Evolutionary conservation across 2,329 filamentous ascomycete species (phyloP).

Genomic region (Tolypocladium inflatum): DNA sequence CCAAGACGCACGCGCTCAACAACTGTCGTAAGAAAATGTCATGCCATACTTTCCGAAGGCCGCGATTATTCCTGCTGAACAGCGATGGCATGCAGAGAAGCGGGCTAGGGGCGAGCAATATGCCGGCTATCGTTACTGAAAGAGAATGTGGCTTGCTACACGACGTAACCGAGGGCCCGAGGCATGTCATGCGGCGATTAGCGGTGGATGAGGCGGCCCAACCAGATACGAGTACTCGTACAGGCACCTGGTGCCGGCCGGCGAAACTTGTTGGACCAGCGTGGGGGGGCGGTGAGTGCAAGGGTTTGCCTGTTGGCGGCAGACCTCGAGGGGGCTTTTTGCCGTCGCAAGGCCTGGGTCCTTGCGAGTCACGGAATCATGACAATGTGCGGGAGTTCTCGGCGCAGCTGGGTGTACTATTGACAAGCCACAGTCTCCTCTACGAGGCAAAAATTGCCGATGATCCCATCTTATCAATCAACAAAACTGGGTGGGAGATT

Average conservation of each 20-base stretch:
- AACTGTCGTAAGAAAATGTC: neutral
- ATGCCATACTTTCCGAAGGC: neutral
- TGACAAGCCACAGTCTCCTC: neutral
- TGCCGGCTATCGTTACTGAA: neutral
- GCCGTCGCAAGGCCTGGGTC: neutral
- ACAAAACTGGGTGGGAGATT: neutral
- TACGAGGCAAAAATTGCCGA: neutral
- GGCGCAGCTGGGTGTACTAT: neutral
- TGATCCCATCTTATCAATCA: constrained; percentile 1
- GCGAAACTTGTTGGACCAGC: neutral
- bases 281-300: neutral
- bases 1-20: too few relatives aligned
- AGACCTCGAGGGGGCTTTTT: neutral
- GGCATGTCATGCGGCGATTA: neutral
- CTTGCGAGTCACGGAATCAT: neutral
- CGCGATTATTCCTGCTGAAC: neutral
- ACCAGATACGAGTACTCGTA: neutral
- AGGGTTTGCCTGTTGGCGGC: neutral
- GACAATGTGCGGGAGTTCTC: neutral
- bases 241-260: neutral
- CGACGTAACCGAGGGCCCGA: neutral
- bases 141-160: neutral
- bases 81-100: neutral
- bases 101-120: too few relatives aligned
- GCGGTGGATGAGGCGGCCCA: neutral